phyloP scores from a whole-genome alignment of 1,139 yeast species.

The Suhomyces chickasaworum region DNA sequence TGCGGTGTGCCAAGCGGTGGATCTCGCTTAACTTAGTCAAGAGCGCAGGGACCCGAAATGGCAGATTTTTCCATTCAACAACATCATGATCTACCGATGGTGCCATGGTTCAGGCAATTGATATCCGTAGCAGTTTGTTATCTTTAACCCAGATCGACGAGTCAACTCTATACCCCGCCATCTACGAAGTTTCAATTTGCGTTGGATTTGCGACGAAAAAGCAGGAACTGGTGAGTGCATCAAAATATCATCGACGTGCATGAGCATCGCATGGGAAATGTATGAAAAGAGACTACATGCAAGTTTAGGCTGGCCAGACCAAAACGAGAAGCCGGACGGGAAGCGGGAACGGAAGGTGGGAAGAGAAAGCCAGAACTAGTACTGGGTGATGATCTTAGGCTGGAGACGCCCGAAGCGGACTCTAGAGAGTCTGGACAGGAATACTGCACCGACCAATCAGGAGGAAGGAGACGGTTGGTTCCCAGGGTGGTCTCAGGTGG shows the following conservation, averaged over 20 bases:
- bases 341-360: too few species aligned
- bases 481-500: neutral
- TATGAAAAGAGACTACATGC: neutral
- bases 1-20: neutral
- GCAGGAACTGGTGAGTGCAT: neutral
- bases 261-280: too few species aligned
- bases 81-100: neutral
- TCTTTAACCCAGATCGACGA: too few species aligned
- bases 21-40: neutral
- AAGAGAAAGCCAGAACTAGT: too few species aligned
- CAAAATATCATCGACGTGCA: too few species aligned
- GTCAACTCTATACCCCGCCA: neutral
- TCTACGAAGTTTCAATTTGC: neutral
- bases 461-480: neutral
- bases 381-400: neutral
- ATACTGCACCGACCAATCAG: neutral
- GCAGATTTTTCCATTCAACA: too few species aligned
- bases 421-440: neutral
- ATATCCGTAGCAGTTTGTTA: too few species aligned
- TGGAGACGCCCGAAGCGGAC: neutral
- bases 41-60: neutral
- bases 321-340: too few species aligned
- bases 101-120: too few species aligned
- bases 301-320: neutral
- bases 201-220: neutral